Conservation (phyloP, 345 rosid genomes). For the Turnera subulata region DNA sequence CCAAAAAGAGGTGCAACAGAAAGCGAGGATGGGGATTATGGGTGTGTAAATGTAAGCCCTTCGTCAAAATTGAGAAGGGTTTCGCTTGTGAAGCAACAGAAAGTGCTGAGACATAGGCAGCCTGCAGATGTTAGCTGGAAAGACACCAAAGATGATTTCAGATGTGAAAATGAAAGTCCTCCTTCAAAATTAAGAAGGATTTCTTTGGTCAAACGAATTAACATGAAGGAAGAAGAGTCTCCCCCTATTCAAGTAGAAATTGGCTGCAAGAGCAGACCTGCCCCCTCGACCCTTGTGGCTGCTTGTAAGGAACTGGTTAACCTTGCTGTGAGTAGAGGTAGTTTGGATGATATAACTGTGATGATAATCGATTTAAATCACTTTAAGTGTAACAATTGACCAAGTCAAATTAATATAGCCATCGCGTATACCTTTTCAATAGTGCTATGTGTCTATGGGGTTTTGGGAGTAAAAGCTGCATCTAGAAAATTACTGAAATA, state of each 20-base stretch:
- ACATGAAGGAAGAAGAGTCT: constrained; percentile 30
- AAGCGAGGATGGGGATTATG: constrained; percentile 30
- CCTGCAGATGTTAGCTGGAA: constrained; percentile 24
- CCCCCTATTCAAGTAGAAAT: constrained; percentile 39
- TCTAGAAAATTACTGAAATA: too few relatives aligned
- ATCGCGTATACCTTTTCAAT: too few relatives aligned
- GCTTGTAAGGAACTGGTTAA: constrained; percentile 70
- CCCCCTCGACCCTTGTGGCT: constrained; percentile 31
- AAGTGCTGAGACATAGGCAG: constrained; percentile 29
- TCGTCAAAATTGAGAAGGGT: constrained; percentile 56
- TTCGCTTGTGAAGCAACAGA: constrained; percentile 48
- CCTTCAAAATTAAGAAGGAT: constrained; percentile 49
- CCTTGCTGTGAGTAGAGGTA: constrained; percentile 62
- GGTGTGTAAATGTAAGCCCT: constrained; percentile 58
- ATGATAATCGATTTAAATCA: constrained; percentile 57
- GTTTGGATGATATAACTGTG: constrained; percentile 73
- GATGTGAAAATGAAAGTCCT: constrained; percentile 47
- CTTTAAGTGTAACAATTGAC: constrained; percentile 35
- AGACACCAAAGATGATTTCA: constrained; percentile 35
- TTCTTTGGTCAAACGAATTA: constrained; percentile 39
- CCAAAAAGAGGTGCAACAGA: constrained; percentile 10
- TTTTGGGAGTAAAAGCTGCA: too few relatives aligned
- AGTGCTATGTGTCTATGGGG: too few relatives aligned
- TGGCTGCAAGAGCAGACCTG: constrained; percentile 21
- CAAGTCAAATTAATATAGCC: too few relatives aligned